These are phyloP conservation scores for Neofusicoccum laricinum DNA, from an alignment of 2,329 filamentous ascomycete genomes.

Conservation along the genomic window DNA sequence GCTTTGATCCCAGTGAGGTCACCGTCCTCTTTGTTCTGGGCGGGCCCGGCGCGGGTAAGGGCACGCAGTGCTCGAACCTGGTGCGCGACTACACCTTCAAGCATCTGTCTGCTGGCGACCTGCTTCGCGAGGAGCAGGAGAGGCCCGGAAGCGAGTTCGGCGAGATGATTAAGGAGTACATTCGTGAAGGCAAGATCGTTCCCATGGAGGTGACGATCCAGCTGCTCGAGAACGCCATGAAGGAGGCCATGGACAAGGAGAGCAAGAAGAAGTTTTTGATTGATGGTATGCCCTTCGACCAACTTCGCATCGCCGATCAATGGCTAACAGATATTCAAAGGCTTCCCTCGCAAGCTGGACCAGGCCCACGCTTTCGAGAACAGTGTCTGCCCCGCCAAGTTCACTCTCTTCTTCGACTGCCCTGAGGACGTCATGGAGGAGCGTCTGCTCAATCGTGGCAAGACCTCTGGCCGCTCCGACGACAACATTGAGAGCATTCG, in stretches of 20 bases:
- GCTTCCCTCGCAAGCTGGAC: conserved; percentile 96
- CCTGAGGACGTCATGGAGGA: conserved; percentile 84
- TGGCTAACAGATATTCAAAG: conserved; percentile 32
- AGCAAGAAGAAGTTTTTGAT: conserved; percentile 70
- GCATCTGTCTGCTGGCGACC: conserved; percentile 89
- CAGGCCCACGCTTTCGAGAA: conserved; percentile 94
- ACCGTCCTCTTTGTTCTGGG: conserved; percentile 97
- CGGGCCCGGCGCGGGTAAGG: conserved; percentile 92
- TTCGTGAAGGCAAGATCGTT: conserved; percentile 91
- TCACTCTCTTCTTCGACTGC: conserved; percentile 93
- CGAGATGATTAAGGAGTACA: conserved; percentile 87
- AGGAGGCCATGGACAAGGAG: conserved; percentile 58
- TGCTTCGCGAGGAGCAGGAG: conserved; percentile 90
- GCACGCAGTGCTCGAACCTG: conserved; percentile 88
- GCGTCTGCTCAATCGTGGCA: conserved; percentile 80
- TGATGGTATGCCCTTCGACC: conserved; percentile 45
- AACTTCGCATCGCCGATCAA: no score
- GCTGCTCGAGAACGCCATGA: conserved; percentile 91
- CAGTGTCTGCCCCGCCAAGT: conserved; percentile 75
- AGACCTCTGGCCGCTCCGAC: conserved; percentile 87
- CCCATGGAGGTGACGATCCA: conserved; percentile 98
- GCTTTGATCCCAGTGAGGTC: conserved; percentile 72
- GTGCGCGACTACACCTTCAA: conserved; percentile 86
- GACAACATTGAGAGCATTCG: conserved; percentile 95
- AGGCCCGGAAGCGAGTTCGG: conserved; percentile 85